Evolutionary conservation across 352 stramenopile species (phyloP).

Genomic region (Pythium biforme): DNA sequence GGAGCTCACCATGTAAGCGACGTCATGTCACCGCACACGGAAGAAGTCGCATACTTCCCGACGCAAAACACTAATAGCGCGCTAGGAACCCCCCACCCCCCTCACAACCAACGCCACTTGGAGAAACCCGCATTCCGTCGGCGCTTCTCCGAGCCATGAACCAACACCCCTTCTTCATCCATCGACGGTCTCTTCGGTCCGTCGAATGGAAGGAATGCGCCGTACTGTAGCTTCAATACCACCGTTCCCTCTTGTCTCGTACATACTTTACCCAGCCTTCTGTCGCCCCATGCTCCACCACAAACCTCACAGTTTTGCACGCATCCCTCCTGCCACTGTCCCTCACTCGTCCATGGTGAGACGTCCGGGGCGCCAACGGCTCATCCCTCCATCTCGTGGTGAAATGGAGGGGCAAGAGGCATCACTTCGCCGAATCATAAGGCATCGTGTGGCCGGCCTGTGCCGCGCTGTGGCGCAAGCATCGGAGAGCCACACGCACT

Average conservation of each 20-base stretch:
- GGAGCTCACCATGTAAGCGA: constrained; percentile 97
- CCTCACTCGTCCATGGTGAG: neutral
- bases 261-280: neutral
- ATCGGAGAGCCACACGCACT: neutral
- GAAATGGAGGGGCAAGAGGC: neutral
- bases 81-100: constrained; percentile 23
- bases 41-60: neutral
- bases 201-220: constrained; percentile 1
- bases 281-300: neutral
- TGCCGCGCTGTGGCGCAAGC: too few relatives aligned
- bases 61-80: constrained; percentile 21
- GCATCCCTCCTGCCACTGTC: too few relatives aligned
- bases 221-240: constrained; percentile 10
- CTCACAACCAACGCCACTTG: constrained; percentile 22
- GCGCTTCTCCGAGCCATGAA: constrained; percentile 20
- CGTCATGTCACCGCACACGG: neutral
- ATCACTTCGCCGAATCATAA: neutral
- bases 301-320: too few relatives aligned
- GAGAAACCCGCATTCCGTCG: neutral
- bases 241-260: constrained; percentile 15
- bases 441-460: neutral
- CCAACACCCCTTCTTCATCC: constrained; percentile 21
- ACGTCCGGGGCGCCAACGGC: neutral
- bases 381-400: neutral
- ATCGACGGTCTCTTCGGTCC: neutral